Percentiles rank a stretch among this genome's conserved stretches.
Conservation (phyloP, 2,329 filamentous ascomycete genomes). For the Pezicula neosporulosa region DNA sequence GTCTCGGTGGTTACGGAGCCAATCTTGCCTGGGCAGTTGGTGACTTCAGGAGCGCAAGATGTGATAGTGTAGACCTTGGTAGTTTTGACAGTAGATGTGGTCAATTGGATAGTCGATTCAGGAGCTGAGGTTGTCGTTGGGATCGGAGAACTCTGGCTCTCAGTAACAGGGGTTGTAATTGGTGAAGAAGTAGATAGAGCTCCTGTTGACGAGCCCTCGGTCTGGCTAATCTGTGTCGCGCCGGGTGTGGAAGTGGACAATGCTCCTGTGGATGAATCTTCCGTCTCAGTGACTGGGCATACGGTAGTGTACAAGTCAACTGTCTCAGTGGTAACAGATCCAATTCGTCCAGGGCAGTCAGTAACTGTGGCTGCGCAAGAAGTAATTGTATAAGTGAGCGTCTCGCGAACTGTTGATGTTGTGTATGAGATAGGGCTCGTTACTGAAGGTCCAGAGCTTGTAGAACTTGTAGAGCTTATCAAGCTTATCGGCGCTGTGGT, state of each 20-base stretch:
- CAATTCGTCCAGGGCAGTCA: conserved; percentile 43
- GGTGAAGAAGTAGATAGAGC: conserved; percentile 2
- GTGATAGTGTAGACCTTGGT: conserved; percentile 48
- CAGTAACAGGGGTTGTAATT: conserved; percentile 34
- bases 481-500: not conserved
- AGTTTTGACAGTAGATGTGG: conserved; percentile 43
- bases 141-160: conserved; percentile 11
- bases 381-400: conserved; percentile 46
- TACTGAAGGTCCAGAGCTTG: not conserved
- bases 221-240: no score
- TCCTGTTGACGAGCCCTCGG: no score
- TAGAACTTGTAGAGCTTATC: not conserved
- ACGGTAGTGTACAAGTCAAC: conserved; percentile 33
- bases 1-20: conserved; percentile 30
- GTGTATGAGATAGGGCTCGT: not conserved
- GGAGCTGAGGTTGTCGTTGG: not conserved
- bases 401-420: conserved; percentile 46
- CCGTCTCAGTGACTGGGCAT: conserved; percentile 32
- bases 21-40: conserved; percentile 44
- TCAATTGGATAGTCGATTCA: conserved; percentile 1
- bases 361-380: conserved; percentile 42
- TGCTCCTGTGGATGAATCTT: conserved; percentile 14
- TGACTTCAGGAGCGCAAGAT: conserved; percentile 41
- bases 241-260: not conserved
- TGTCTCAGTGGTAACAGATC: conserved; percentile 31